Evolutionary conservation across 495 filamentous ascomycete species (phyloP).

Genomic region (Annulohypoxylon stygium): DNA sequence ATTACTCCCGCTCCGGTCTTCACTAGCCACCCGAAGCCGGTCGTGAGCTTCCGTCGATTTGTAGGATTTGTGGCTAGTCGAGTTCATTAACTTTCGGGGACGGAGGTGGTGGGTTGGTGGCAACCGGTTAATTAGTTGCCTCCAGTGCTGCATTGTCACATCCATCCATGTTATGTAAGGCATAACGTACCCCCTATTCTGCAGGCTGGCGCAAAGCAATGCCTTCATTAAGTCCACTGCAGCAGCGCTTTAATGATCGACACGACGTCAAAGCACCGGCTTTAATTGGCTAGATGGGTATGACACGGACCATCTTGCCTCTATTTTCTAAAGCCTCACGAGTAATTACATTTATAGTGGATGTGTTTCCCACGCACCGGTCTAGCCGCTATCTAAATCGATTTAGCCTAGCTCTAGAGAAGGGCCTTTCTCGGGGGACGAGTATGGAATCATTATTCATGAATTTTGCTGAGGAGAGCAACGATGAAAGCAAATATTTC

Average conservation of each 20-base stretch:
- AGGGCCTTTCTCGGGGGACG: neutral
- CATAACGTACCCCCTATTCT: slow-evolving; percentile 1
- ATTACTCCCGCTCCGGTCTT: neutral
- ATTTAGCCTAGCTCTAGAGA: neutral
- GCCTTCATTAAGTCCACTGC: slow-evolving; percentile 1
- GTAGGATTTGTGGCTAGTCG: neutral
- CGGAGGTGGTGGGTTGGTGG: neutral
- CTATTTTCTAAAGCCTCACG: neutral
- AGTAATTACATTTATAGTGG: slow-evolving; percentile 3
- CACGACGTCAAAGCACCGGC: slow-evolving; percentile 3
- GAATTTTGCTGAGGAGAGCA: neutral
- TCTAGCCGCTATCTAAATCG: neutral
- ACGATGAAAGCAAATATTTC: neutral
- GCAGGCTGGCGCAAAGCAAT: slow-evolving; percentile 2
- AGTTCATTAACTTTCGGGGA: neutral
- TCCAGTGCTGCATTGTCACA: neutral
- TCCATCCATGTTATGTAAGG: neutral
- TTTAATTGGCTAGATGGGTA: neutral
- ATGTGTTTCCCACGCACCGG: neutral
- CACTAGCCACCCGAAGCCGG: slow-evolving; percentile 3
- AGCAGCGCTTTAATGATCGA: slow-evolving; percentile 1
- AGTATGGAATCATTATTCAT: neutral
- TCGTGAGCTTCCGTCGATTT: neutral
- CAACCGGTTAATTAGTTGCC: neutral
- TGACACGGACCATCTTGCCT: neutral